These are phyloP conservation scores for Penicillium paxilli DNA, from an alignment of 495 filamentous ascomycete species.

Conservation along the genomic window DNA sequence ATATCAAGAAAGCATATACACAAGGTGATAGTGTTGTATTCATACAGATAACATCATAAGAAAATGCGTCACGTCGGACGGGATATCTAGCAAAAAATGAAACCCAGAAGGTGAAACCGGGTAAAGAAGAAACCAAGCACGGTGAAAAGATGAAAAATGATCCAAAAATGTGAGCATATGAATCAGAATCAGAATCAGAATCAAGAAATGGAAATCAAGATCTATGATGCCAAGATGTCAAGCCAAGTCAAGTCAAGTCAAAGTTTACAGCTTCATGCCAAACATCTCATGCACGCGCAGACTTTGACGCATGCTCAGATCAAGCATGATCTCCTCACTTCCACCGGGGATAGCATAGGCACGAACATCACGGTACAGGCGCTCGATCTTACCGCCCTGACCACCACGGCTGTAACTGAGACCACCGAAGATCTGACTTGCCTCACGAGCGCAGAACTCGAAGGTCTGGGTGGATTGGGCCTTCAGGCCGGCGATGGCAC, in stretches of 20 bases:
- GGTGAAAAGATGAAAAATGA: background rate
- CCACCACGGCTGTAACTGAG: slow-evolving; percentile 91
- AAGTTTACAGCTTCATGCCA: slow-evolving; percentile 94
- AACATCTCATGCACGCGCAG: slow-evolving; percentile 85
- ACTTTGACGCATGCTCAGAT: slow-evolving; percentile 92
- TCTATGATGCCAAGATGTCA: background rate
- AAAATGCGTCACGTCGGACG: slow-evolving; percentile 19
- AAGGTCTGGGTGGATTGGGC: slow-evolving; percentile 91
- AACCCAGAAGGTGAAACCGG: background rate
- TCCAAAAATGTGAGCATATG: background rate
- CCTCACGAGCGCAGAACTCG: slow-evolving; percentile 96
- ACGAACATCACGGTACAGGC: slow-evolving; percentile 93
- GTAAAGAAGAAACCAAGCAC: background rate
- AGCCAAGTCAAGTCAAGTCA: background rate
- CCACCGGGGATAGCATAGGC: slow-evolving; percentile 98
- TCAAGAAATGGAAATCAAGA: no score
- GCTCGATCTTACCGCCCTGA: slow-evolving; percentile 94
- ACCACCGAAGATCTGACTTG: slow-evolving; percentile 96
- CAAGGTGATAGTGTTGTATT: slow-evolving; percentile 5
- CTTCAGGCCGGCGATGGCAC: slow-evolving; percentile 91
- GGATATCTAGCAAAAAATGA: slow-evolving; percentile 20
- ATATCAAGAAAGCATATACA: slow-evolving; percentile 3
- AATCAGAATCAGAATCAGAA: no score
- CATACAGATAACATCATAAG: slow-evolving; percentile 19
- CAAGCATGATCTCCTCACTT: slow-evolving; percentile 97